Base-by-base conservation (phyloP, 495 filamentous ascomycete species). In the Pyronema domesticum region DNA sequence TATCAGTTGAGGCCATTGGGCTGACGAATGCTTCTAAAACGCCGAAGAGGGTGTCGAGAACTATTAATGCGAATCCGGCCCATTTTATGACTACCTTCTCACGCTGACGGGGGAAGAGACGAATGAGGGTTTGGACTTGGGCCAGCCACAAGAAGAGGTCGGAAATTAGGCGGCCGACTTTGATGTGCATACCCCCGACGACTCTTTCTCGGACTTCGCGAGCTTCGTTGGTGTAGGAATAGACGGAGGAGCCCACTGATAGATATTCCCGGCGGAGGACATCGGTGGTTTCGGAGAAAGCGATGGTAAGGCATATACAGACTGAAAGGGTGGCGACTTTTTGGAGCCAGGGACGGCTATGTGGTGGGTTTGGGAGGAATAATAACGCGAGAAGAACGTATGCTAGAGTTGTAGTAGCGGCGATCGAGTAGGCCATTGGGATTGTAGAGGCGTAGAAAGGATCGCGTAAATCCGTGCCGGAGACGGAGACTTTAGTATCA, bases 21-120 rank as follows among this genome's bases (percentile, higher is more conserved):
- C 71, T 69, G 30, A 84, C 71, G 60, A 96, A 96, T 58, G 82
- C 86, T 67, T 95, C 89, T 39, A 96, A 75, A 42, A 82, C 84
- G 57, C 80, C 82, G 62, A 98, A 98, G 1, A 85, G 79, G 6
- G 86, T 82, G 62, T 96, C 91, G 30, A 96, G 72, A 1, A 86
- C 74, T 58, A 98, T 95, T 44, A 98, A 75, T 5, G 83, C 85
- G 68, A 96, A 95, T 1, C 88, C 91, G 7, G 86, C 83, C 91
- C 91, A 98, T 70, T 95, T 96, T 70, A 98, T 98, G 63, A 95
- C 83, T 17, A 96, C 79, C 69, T 95, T 96, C 67, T 98, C 91
- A 58, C 93, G 87, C 62, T 95, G 88, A 23, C 91, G 83, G 14
- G 93, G 93, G 62, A 98, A 98, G 0, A 98, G 71, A 46, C 91